Conservation (phyloP, 257 asterid species). For the Scutellaria baicalensis region DNA sequence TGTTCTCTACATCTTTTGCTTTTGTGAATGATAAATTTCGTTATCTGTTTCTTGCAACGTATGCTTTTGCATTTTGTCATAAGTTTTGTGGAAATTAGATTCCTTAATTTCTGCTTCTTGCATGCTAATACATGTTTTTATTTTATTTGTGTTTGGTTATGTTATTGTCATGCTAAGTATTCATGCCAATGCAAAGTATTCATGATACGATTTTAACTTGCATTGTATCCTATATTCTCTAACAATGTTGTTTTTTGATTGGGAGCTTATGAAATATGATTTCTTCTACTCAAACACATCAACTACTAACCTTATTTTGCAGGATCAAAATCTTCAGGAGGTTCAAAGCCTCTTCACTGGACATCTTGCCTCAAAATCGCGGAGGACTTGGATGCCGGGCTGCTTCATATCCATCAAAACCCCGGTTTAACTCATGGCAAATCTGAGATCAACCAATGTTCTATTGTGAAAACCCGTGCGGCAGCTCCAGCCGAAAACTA, state of each 20-base stretch:
- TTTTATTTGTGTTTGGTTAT: neutral
- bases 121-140: neutral
- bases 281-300: neutral
- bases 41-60: neutral
- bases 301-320: neutral
- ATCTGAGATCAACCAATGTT: slow-evolving; percentile 78
- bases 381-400: slow-evolving; percentile 81
- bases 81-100: neutral
- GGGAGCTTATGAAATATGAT: neutral
- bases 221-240: neutral
- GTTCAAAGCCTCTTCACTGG: slow-evolving; percentile 98
- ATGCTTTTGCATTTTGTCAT: neutral
- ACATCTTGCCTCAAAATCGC: slow-evolving; percentile 98
- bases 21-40: neutral
- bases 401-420: slow-evolving; percentile 79
- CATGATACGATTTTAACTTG: neutral
- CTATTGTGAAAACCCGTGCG: too few species aligned
- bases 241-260: neutral
- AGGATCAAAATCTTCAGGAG: slow-evolving; percentile 86
- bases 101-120: neutral
- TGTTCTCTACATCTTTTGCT: neutral
- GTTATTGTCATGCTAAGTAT: neutral
- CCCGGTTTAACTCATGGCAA: slow-evolving; percentile 87
- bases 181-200: neutral
- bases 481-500: too few species aligned